These are phyloP conservation scores for Ganoderma multipileum DNA, from an alignment of 1,284 basidiomycete genomes.

Conservation along the genomic window DNA sequence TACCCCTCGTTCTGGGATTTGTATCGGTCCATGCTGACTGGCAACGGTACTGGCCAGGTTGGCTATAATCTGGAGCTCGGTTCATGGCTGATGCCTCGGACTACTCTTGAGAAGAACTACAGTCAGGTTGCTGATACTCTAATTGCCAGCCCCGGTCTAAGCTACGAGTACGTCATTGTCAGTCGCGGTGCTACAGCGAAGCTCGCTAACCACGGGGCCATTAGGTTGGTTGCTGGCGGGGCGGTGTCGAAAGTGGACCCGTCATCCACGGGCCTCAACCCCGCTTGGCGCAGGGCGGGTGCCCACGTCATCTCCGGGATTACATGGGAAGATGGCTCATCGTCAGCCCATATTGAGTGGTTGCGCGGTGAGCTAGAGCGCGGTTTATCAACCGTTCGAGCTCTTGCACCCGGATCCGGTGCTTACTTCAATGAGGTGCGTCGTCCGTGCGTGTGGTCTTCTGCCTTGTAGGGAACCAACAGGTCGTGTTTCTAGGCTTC, in stretches of 20 bases:
- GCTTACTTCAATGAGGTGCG: constrained; percentile 52
- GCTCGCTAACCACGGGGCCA: background rate
- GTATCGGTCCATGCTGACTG: constrained; percentile 27
- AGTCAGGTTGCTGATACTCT: constrained; percentile 38
- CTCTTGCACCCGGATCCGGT: constrained; percentile 39
- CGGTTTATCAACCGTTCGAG: constrained; percentile 30
- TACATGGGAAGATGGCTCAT: constrained; percentile 42
- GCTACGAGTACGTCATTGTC: constrained; percentile 24
- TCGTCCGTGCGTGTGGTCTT: background rate
- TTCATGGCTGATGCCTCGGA: constrained; percentile 45
- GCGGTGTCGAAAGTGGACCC: constrained; percentile 44
- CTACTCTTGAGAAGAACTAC: constrained; percentile 37
- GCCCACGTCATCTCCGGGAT: constrained; percentile 33
- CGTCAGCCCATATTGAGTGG: constrained; percentile 34
- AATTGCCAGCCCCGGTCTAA: constrained; percentile 27
- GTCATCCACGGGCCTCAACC: constrained; percentile 48
- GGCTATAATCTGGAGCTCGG: constrained; percentile 36
- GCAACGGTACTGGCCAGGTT: background rate
- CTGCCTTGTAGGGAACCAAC: background rate
- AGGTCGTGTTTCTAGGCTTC: constrained; percentile 41
- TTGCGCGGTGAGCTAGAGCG: constrained; percentile 23
- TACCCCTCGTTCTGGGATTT: constrained; percentile 38
- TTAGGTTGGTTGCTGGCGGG: constrained; percentile 47
- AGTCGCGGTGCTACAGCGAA: background rate
- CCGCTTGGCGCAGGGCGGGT: constrained; percentile 50